Base-by-base conservation (phyloP, 2,329 filamentous ascomycete species). In the Arthroderma sp. region DNA sequence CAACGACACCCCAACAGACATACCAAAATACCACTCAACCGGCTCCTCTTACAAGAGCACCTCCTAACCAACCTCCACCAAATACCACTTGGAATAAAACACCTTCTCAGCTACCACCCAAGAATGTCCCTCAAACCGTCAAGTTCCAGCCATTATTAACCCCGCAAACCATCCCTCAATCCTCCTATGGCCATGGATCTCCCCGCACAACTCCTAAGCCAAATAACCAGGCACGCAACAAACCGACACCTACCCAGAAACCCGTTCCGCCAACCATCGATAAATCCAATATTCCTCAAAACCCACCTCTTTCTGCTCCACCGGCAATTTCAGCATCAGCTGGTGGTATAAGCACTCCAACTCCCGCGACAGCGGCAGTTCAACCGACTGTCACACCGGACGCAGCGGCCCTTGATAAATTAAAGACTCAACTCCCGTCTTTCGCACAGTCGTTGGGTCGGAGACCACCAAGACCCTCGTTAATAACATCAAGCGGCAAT, bases 401-500 rank as follows among this genome's bases (percentile, higher is more conserved):
- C 25, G 15, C 28, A 15, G 9, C 47, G 4, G 25, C 25, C 25
- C 28, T 51, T n/a, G 47, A 51, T 13, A 54, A 54, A 39, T 21
- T 54, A 25, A 54, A n/a, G 17, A 25, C 31, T 17, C 51, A 54
- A 8, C 39, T 44, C 17, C 54, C 54, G 1, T 55, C 54, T 44
- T 55, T 55, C 19, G 54, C 54, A 6, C 25, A 55, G 1, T 61
- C 64, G 43, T 64, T 68, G 17, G 62, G 60, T 15, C 64, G 64
- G 54, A 67, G 66, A 17, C 68, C 66, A 13, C 62, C 63, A 3
- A 68, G 66, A 15, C 56, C 69, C 17, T 73, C 70, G 2, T 67
- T 75, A 33, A 66, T 70, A 31, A 74, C 71, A 1, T 66, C 68
- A n/a, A 67, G 67, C 9, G 73, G 72, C 23, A 67, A 67, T 17